Evolutionary conservation across 805 yeast species (phyloP).

Genomic region (Metschnikowia amazonensis): DNA sequence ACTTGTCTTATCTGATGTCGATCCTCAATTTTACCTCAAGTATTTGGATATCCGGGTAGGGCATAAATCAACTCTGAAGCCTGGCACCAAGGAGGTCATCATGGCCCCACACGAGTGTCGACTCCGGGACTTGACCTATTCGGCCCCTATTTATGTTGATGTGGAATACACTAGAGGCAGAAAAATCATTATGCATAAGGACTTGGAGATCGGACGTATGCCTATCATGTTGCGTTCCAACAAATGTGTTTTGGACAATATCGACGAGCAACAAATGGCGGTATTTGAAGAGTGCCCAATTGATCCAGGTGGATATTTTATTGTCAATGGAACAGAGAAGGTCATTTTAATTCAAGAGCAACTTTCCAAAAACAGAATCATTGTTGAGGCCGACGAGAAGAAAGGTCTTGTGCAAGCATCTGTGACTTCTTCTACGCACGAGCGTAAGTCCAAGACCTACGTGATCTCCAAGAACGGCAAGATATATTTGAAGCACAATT

Average conservation of each 20-base stretch:
- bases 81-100: slow-evolving; percentile 53
- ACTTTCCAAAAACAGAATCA: slow-evolving; percentile 92
- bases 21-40: slow-evolving; percentile 92
- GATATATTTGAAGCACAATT: slow-evolving; percentile 90
- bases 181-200: slow-evolving; percentile 83
- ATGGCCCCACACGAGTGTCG: slow-evolving; percentile 94
- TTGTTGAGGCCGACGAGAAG: slow-evolving; percentile 95
- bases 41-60: slow-evolving; percentile 94
- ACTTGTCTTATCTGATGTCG: slow-evolving; percentile 85
- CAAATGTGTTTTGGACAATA: slow-evolving; percentile 81
- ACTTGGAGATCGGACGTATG: slow-evolving; percentile 95
- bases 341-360: slow-evolving; percentile 97
- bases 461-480: slow-evolving; percentile 88
- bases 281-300: slow-evolving; percentile 87
- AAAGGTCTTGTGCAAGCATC: slow-evolving; percentile 95
- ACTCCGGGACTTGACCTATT: slow-evolving; percentile 86
- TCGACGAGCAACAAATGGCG: slow-evolving; percentile 83
- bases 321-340: slow-evolving; percentile 96
- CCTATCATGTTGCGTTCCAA: slow-evolving; percentile 97
- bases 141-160: slow-evolving; percentile 94
- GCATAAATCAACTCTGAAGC: slow-evolving; percentile 54
- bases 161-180: slow-evolving; percentile 96
- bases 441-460: slow-evolving; percentile 94
- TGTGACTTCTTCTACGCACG: slow-evolving; percentile 97
- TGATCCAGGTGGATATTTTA: slow-evolving; percentile 98